Conservation (phyloP, 2,329 filamentous ascomycete species). For the Penicillium oxalicum region DNA sequence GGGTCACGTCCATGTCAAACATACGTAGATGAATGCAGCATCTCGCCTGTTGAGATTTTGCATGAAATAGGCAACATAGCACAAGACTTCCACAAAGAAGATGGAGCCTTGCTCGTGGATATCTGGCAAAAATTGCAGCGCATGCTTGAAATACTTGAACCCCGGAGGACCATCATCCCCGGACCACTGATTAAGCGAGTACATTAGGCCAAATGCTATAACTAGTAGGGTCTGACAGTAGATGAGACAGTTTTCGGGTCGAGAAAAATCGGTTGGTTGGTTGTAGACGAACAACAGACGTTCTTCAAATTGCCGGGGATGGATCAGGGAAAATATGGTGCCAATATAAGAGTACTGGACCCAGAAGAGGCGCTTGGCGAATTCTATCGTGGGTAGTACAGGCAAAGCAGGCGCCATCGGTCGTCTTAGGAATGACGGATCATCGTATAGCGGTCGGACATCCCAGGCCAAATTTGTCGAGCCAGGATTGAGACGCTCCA, state of each 20-base stretch:
- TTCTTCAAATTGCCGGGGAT: constrained; percentile 44
- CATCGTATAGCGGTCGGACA: constrained; percentile 32
- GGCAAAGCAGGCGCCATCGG: constrained; percentile 26
- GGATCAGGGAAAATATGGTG: constrained; percentile 52
- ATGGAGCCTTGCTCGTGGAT: constrained; percentile 52
- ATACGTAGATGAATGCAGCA: constrained; percentile 49
- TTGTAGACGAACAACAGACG: constrained; percentile 43
- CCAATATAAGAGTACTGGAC: constrained; percentile 54
- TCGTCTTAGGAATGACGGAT: constrained; percentile 27
- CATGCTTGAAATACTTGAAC: constrained; percentile 51
- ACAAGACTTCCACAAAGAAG: constrained; percentile 51
- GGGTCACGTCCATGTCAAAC: background rate
- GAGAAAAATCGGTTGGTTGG: constrained; percentile 37
- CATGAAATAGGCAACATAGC: constrained; percentile 52
- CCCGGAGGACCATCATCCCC: constrained; percentile 50
- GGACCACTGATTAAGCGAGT: constrained; percentile 53
- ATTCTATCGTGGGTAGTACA: constrained; percentile 46
- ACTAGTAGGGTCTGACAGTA: constrained; percentile 51
- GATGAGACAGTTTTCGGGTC: constrained; percentile 45
- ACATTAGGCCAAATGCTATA: constrained; percentile 52
- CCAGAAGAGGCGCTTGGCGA: constrained; percentile 47
- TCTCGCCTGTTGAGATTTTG: constrained; percentile 53
- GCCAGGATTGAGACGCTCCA: constrained; percentile 31
- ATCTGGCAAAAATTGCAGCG: constrained; percentile 49
- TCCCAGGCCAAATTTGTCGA: constrained; percentile 33